Base-by-base conservation (phyloP, 345 rosid genomes). In the Camelina sativa region DNA sequence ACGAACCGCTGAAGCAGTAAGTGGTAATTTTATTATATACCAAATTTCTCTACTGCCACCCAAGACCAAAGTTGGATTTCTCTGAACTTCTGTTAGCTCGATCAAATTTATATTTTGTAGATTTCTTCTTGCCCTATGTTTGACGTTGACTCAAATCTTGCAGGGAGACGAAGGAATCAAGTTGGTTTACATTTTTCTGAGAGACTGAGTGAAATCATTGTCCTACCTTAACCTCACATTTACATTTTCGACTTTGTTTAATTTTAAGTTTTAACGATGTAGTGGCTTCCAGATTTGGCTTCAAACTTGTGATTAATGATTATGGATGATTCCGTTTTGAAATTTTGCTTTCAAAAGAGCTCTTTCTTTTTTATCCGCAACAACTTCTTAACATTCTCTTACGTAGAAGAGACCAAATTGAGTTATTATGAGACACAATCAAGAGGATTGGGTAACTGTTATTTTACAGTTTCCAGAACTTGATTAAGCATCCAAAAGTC, bases 1-100 rank as follows among this genome's bases (percentile, higher is more conserved):
- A 5, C 98, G 99, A 82, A 90, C 94, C 55, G 98, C 97, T 1
- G 99, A 92, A 86, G 98, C 98, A 50, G 99, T 95, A 47, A 95
- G 97, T 56, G 97, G 97, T 95, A 79, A 38, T 17, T 57, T 20
- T 48, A 25, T 25, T 25, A 13, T 60, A 35, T 28, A 10, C 22
- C 53, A 44, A 52, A 11, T 46, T 40, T 35, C 1, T 22, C 6
- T 51, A 35, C 34, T 59, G 28, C 28, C 28, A 25, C 28, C 28
- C 28, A 25, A 25, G 28, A 25, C 3, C 28, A 25, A 25, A 25
- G 28, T 25, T 25, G 28, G 28, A 25, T 25, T 25, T 25, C 28
- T 4, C 28, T 25, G 28, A 25, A 25, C 28, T 25, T 25, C 22
- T 58, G 16, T 1, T 25, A 25, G 9, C 23, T 4, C 17, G 9